phyloP scores from a whole-genome alignment of 2,329 filamentous ascomycete species.

The Ophiostoma australiae region DNA sequence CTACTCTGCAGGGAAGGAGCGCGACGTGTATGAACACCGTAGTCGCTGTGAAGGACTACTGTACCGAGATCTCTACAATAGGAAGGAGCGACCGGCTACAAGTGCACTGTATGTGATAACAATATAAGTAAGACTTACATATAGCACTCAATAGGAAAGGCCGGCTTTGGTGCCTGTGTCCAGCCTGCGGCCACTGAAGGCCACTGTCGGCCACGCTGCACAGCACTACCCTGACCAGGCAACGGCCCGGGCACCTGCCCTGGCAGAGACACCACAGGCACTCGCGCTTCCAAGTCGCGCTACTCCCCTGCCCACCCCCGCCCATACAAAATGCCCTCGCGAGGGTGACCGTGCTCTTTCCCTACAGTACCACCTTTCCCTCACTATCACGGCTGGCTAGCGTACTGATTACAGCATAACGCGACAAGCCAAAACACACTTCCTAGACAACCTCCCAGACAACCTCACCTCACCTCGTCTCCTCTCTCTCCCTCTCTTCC shows the following conservation, averaged over 20 bases:
- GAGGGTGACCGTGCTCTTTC: slow-evolving; percentile 17
- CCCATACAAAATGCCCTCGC: slow-evolving; percentile 15
- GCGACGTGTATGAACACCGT: neutral
- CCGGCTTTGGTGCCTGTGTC: neutral
- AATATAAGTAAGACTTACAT: neutral
- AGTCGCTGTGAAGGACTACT: neutral
- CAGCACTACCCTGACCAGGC: slow-evolving; percentile 15
- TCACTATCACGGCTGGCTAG: neutral
- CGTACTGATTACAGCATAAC: slow-evolving; percentile 12
- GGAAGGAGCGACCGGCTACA: neutral
- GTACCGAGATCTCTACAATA: neutral
- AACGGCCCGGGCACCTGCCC: slow-evolving; percentile 10
- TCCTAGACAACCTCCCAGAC: neutral
- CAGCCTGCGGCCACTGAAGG: neutral
- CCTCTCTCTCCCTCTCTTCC: slow-evolving; percentile 22
- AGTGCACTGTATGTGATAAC: neutral
- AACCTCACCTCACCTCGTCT: slow-evolving; percentile 2
- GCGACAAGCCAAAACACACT: slow-evolving; percentile 15
- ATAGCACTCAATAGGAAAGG: neutral
- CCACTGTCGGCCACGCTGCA: neutral
- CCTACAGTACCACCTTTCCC: neutral
- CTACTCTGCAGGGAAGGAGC: neutral
- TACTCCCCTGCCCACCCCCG: neutral
- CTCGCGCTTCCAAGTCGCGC: slow-evolving; percentile 18
- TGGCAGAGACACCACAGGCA: slow-evolving; percentile 1